Evolutionary conservation across 805 yeast species (phyloP), one percentile per base, ranked within the genome.

Genomic region (Danielozyma ontarioensis): DNA sequence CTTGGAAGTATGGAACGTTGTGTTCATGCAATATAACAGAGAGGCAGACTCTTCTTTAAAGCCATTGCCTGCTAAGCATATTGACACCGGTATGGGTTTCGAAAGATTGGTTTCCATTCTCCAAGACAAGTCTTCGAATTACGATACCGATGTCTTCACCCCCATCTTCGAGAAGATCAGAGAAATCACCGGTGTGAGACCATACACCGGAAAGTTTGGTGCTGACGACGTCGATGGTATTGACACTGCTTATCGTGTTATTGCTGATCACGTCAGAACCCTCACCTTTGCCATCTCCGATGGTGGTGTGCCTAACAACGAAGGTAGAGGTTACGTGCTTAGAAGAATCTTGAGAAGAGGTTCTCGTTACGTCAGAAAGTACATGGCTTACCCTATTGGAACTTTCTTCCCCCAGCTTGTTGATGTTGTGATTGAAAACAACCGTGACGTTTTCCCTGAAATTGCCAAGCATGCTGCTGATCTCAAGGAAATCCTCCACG

Each of bases 291-390:
- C 99, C 31, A 73, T 93, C 39, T 85, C 95, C 25, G 99, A 93
- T 61, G 99, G 99, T 53, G 99, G 98, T 55, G 97, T 93, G 37
- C 99, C 99, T 55, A 93, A 93, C 67, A 93, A 89, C 55, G 98
- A 93, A 57, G 99, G 99, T 51, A 83, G 98, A 68, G 99, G 99
- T 51, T 93, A 93, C 55, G 99, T 93, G 28, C 70, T 93, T 59
- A 82, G 99, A 69, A 83, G 99, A 70, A 89, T 93, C 48, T 71
- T 93, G 53, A 83, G 99, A 72, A 83, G 99, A 72, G 99, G 98
- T 53, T 86, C 96, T 25, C 83, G 98, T 64, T 93, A 86, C 54
- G 97, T 83, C 28, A 83, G 97, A 63, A 93, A 93, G 68, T 89
- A 93, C 68, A 80, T 93, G 83, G 80, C 86, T 62, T 90, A 85